Evolutionary conservation across 164 flowering plant genomes (phyloP), one percentile per base, ranked within the genome.

Genomic region (Vitis amurensis): DNA sequence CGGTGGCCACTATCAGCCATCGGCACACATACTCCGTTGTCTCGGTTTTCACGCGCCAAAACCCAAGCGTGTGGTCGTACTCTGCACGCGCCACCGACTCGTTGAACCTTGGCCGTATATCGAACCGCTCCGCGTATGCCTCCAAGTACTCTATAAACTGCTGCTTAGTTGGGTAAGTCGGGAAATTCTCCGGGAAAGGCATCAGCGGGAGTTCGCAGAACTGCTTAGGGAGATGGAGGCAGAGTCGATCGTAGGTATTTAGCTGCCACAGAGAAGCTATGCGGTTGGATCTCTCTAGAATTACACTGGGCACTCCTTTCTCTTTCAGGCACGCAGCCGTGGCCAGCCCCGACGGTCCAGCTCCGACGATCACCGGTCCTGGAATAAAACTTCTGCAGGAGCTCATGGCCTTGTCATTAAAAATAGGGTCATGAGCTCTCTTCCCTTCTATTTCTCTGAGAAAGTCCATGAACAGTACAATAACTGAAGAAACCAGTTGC

Each of bases 341-440:
- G 1, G 92, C 91, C 0, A 90, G 82, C 2, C 95, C 95, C 1
- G 94, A 90, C 1, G 94, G 94, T 2, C 94, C 94, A 0, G 94
- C 92, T 0, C 94, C 94, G 8, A 90, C 90, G 15, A 90, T 90
- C 19, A 90, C 74, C 5, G 93, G 88, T 0, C 91, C 91, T 9
- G 71, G 73, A 3, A 88, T 81, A 15, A 44, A 71, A 1, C 73
- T 73, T 55, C 82, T 61, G 4, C 79, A 44, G 4, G 55, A 16
- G 51, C 27, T 23, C 27, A 23, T 23, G 27, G 27, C 27, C 27
- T 23, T 23, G 27, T 61, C 59, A 1, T 63, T 66, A 68, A 71
- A 66, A 19, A 73, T n/a, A 9, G 85, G 82, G 71, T 87, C 91
- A 69, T 85, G 84, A 27, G 75, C 69, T 66, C 60, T 77, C 61